Base-by-base conservation (phyloP, 805 yeast genomes). In the Kodamaea jinghongensis region DNA sequence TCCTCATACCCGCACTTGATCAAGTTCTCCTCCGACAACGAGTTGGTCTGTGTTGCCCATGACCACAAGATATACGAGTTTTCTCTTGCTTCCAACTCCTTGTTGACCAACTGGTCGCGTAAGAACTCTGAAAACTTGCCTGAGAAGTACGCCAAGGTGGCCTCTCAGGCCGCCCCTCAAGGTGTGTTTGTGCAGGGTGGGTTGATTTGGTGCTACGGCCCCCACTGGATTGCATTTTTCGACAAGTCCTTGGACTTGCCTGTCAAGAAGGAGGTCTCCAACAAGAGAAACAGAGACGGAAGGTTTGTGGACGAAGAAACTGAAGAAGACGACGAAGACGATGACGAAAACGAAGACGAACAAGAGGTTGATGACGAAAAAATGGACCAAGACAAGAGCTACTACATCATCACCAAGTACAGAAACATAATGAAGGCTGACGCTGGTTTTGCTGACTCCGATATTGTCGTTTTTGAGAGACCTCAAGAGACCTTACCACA, bases 171-270 rank as follows among this genome's bases (percentile, higher is more conserved):
- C 42, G 80, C 83, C 50, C 81, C 95, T 40, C 72, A 77, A 43
- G 96, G 96, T 11, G 60, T 86, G 9, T 86, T 85, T 54, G 54
- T 58, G 11, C 79, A 78, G 38, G 59, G 58, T 7, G 52, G 64
- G 25, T 70, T 77, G 41, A 65, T 84, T 11, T 91, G 96, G 96
- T 62, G 88, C n/a, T 89, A 86, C 77, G 95, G 96, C 1, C 72
- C 85, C 14, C 76, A 76, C 37, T 91, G 96, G 95, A 49, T 90
- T 11, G 76, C 83, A 3, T 85, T 76, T 57, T 73, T 91, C 36
- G 91, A 91, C 58, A 61, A 86, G 47, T 58, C 72, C 6, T 56
- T 70, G 38, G 77, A 83, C 52, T 59, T 81, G 37, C 83, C 86
- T 10, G 60, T 72, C 13, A 51, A 53, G 39, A 64, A 62, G 45